Base-by-base conservation (phyloP, 2,329 filamentous ascomycete species). In the Bisporella sp. region DNA sequence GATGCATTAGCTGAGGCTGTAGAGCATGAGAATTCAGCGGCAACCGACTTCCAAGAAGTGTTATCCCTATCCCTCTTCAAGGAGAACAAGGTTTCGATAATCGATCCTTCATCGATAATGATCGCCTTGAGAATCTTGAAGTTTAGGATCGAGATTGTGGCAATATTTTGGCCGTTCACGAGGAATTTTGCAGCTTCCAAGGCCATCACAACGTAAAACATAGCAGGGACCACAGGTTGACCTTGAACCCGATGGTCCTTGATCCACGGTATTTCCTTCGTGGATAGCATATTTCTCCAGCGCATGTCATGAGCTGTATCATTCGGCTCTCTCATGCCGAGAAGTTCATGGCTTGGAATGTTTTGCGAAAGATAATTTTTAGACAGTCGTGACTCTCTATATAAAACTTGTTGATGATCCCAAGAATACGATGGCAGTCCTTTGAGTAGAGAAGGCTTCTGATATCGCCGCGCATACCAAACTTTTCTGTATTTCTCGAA, bases 141-240 rank as follows among this genome's bases (percentile, higher is more conserved):
- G 40, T 61, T 49, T 32, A 41, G 48, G 30, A 61, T 32, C 45
- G 59, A 56, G 5, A 77, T 59, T 42, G 46, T 41, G 4, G 35
- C 32, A 28, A 52, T 54, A 8, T 42, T 8, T 21, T 11, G 29
- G 11, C 21, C 11, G 3, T 55, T 55, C 9, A 57, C 43, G 46
- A 58, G 52, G 5, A 48, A 49, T 44, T 58, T 59, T 5, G 70
- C 67, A 2, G 73, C 72, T 40, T 76, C 73, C 4, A 73, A 53
- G 0, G 72, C 71, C 69, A 75, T 74, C 46, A 69, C 53, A 44
- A 70, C 69, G 53, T 75, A 76, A 0, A 67, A 73, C 1, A 73
- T 71, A 2, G 71, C 74, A 1, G 74, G 74, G 3, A 76, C 60
- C n/a, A 77, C 57, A 3, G 46, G 44, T 33, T 57, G 50, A 0